Base-by-base conservation (phyloP, 345 rosid species). In the Rhizophora mangle region DNA sequence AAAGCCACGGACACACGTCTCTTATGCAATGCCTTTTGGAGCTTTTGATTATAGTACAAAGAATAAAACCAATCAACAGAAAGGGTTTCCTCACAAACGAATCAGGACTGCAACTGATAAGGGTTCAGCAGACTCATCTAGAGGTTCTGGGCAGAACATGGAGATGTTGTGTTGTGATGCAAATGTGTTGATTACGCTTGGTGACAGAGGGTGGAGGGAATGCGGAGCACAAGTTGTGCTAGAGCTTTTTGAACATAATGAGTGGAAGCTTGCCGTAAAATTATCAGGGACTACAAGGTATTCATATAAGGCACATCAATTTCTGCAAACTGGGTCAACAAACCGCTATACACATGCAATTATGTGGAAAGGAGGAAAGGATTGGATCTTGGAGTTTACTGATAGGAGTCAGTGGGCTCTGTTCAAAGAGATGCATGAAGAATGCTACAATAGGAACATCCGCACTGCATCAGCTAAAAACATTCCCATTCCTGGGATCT, bases 311-410 rank as follows among this genome's bases (percentile, higher is more conserved):
- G 96, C 96, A 31, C 96, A 87, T 77, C 99, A 92, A 75, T 87
- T 95, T 80, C 78, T 92, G 78, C 96, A 88, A 82, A 90, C 92
- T 83, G 97, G 99, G 60, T 87, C 99, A 63, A 89, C 96, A 61
- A 95, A 95, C 73, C 85, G 96, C 73, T 90, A 64, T 61, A 92
- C 96, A 2, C 99, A 95, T 89, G 98, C 98, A 55, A 95, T 95
- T 96, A 95, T 92, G 92, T 95, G 99, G 99, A 92, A 90, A 84
- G 99, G 92, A 64, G 98, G 96, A 71, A 95, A 95, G 75, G 96
- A 95, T 73, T 95, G 99, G 99, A 83, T 67, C 37, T 77, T 95
- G 71, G 99, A 95, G 74, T 95, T 95, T 81, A 78, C 91, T 61
- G 96, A 92, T 60, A 80, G 96, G 61, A 87, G 99, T 72, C 98